A percentile compares a stretch with the other conserved stretches of the same genome.
Evolutionary conservation across 2,329 filamentous ascomycete species (phyloP).

Genomic region (Hansfordia pulvinata): DNA sequence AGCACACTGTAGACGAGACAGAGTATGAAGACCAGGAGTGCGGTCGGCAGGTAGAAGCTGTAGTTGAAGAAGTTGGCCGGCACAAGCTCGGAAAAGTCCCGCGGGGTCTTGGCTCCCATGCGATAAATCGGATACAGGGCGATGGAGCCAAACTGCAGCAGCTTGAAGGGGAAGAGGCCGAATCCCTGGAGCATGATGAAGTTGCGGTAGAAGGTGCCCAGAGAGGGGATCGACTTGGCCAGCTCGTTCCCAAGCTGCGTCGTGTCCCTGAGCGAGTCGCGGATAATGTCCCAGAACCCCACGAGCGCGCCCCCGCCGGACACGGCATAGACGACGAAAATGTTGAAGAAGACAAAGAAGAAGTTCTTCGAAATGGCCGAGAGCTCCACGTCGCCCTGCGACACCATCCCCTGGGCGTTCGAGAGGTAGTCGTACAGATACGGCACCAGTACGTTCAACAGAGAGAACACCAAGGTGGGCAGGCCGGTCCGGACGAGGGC

Average conservation of each 20-base stretch:
- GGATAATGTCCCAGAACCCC: conserved; percentile 58
- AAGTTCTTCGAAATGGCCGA: conserved; percentile 98
- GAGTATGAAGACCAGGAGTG: conserved; percentile 85
- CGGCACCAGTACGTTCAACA: conserved; percentile 81
- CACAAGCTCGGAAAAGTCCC: conserved; percentile 73
- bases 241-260: conserved; percentile 63
- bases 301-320: conserved; percentile 62
- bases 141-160: conserved; percentile 81
- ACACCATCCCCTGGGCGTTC: conserved; percentile 87
- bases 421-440: conserved; percentile 92
- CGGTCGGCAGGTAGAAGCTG: conserved; percentile 88
- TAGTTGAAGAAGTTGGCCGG: conserved; percentile 85
- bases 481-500: conserved; percentile 78
- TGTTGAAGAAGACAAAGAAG: conserved; percentile 98
- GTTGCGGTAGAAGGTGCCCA: conserved; percentile 81
- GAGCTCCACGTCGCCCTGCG: conserved; percentile 84
- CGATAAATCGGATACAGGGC: conserved; percentile 69
- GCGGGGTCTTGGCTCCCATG: conserved; percentile 70
- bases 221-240: conserved; percentile 57
- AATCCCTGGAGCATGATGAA: conserved; percentile 88
- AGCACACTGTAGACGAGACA: conserved; percentile 91
- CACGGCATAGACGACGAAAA: conserved; percentile 88
- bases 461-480: conserved; percentile 71
- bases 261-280: conserved; percentile 65
- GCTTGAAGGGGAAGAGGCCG: conserved; percentile 84